Base-by-base conservation (phyloP, 257 asterid species). In the Solanum ossicruentum region DNA sequence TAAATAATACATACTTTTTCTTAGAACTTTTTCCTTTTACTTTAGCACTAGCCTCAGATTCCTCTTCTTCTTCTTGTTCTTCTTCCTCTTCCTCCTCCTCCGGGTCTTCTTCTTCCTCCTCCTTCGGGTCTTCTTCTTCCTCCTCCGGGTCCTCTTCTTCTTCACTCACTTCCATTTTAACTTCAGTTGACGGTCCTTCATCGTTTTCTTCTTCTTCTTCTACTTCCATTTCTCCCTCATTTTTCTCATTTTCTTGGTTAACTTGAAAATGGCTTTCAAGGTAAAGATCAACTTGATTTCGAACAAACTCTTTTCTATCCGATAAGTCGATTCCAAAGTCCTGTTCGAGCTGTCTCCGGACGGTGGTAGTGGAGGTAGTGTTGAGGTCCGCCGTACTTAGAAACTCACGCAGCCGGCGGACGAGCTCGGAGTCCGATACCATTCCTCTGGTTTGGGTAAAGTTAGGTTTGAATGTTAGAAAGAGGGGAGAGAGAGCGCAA, bases 261-360 rank as follows among this genome's bases (percentile, higher is more conserved):
- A 88, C 80, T 45, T 88, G 88, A 63, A 84, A 77, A 72, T 88
- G 92, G 84, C 58, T 88, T 73, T 95, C 97, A 86, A 97, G 91
- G 88, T 89, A 93, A 10, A 63, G 56, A 90, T 95, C 97, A 72
- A 97, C 92, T 90, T 95, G 98, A 47, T 95, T 95, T 65, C 98
- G 87, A 20, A 93, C 91, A 60, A 96, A 93, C 47, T 89, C 90
- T 88, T 93, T 95, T 54, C 90, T 92, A 65, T 86, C 93, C 17
- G 97, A 92, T 90, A 96, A 95, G 93, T 95, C 96, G 91, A 96
- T 91, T 81, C 89, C 94, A 70, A 95, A 97, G 81, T 95, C 97
- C 6, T 89, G 91, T 91, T 95, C 98, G 13, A 97, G 93, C 51
- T 93, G 90, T 71, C 98, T 95, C 84, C 98, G 97, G 80, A 94